A percentile compares a stretch with the other conserved stretches of the same genome.
Evolutionary conservation across 441 rosid species (phyloP).

Genomic region (Syzygium syzygioides): DNA sequence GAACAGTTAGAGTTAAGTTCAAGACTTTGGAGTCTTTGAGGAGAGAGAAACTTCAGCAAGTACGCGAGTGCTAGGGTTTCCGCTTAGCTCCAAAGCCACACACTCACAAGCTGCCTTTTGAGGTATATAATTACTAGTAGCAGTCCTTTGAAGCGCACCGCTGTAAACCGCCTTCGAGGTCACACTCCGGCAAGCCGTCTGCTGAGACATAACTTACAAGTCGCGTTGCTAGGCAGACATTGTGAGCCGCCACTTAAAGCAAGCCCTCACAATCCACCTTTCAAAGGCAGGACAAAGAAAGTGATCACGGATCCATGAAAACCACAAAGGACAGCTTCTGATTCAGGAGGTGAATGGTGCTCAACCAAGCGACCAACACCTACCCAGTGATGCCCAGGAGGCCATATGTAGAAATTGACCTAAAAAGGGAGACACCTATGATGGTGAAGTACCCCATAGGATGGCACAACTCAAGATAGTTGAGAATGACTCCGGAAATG

Average conservation of each 20-base stretch:
- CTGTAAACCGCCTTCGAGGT: background rate
- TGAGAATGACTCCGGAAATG: no score
- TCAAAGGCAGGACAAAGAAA: background rate
- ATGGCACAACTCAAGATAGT: no score
- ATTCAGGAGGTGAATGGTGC: background rate
- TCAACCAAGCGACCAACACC: background rate
- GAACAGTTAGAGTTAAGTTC: no score
- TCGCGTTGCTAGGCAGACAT: fast-evolving
- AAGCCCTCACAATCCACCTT: background rate
- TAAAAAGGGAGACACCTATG: no score
- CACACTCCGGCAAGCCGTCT: fast-evolving
- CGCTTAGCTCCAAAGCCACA: background rate
- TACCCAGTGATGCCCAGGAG: background rate
- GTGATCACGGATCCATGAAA: background rate
- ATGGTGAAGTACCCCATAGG: no score
- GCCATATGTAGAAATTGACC: background rate
- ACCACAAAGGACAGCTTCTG: background rate
- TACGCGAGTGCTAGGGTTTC: no score
- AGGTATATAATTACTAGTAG: no score
- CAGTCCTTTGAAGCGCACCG: background rate
- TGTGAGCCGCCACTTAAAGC: background rate
- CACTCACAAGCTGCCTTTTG: no score
- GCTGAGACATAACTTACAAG: background rate
- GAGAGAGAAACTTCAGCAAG: no score
- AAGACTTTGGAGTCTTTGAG: no score